phyloP scores from a whole-genome alignment of 1,139 yeast genomes.

The Taphrina deformans region DNA sequence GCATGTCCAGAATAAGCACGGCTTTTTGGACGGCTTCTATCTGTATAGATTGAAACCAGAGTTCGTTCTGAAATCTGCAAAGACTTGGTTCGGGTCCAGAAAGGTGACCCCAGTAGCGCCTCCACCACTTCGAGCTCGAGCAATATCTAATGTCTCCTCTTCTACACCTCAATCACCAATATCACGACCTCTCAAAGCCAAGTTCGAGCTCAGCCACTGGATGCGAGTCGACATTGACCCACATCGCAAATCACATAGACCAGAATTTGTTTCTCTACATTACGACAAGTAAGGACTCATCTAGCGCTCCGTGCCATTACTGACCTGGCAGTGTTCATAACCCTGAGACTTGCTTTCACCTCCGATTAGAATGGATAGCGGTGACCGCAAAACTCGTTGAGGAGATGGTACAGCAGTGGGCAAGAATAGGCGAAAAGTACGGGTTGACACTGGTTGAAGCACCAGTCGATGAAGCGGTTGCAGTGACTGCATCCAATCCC shows the following conservation, averaged over 20 bases:
- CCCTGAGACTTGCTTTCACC: slow-evolving; percentile 92
- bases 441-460: slow-evolving; percentile 88
- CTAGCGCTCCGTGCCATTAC: not conserved
- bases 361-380: slow-evolving; percentile 88
- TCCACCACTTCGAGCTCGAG: slow-evolving; percentile 12
- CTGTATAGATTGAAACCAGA: slow-evolving; percentile 73
- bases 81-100: slow-evolving; percentile 35
- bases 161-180: slow-evolving; percentile 12
- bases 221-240: slow-evolving; percentile 79
- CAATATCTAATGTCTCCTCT: slow-evolving; percentile 15
- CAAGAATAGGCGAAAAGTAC: slow-evolving; percentile 78
- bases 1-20: slow-evolving; percentile 81
- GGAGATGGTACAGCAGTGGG: slow-evolving; percentile 78
- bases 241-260: slow-evolving; percentile 64
- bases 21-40: slow-evolving; percentile 87
- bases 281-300: slow-evolving; percentile 75
- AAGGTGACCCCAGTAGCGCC: slow-evolving; percentile 28
- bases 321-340: slow-evolving; percentile 46
- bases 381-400: slow-evolving; percentile 87
- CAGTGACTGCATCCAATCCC: slow-evolving; percentile 74
- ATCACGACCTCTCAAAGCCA: not conserved
- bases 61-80: slow-evolving; percentile 45
- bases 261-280: slow-evolving; percentile 78
- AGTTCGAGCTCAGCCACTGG: slow-evolving; percentile 50
- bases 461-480: slow-evolving; percentile 84